Evolutionary conservation across 306 rosid species (phyloP), one percentile per base, ranked within the genome.

Genomic region (Urtica urens): DNA sequence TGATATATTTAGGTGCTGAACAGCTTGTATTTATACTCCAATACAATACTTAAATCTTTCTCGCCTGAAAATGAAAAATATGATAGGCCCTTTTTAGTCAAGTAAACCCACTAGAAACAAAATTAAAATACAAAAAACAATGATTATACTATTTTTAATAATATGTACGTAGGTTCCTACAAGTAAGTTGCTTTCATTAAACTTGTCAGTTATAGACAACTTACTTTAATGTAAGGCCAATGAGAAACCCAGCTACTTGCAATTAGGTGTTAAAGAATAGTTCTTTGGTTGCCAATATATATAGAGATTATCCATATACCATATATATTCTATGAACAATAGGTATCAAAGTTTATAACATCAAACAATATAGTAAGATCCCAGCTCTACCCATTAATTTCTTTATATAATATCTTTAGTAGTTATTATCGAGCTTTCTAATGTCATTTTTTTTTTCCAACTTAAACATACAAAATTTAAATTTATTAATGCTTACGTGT

Each of bases 241-340:
- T 38, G 46, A 28, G 49, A 57, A 50, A 24, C 56, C 57, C n/a
- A n/a, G n/a, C n/a, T 20, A 7, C 53, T 24, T 5, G 23, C 46
- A 29, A 62, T 37, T 17, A 24, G 16, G 0, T 31, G 12, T 50
- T 31, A 5, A n/a, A 31, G 50, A 52, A 64, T 47, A 58, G 59
- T 51, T 58, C 55, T 58, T 42, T 63, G 38, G 59, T 64, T 63
- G 71, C 48, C 71, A 70, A 64, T n/a, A n/a, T n/a, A n/a, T n/a
- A n/a, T n/a, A n/a, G n/a, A n/a, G n/a, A n/a, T n/a, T n/a, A n/a
- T n/a, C n/a, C n/a, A n/a, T n/a, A n/a, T n/a, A n/a, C n/a, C n/a
- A n/a, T n/a, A n/a, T n/a, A n/a, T n/a, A n/a, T n/a, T n/a, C n/a
- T n/a, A n/a, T n/a, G n/a, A n/a, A n/a, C n/a, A n/a, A n/a, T n/a